Percentiles rank a stretch among this genome's conserved stretches.
Conservation (phyloP, 345 rosid genomes). For the Syzygium jambos region DNA sequence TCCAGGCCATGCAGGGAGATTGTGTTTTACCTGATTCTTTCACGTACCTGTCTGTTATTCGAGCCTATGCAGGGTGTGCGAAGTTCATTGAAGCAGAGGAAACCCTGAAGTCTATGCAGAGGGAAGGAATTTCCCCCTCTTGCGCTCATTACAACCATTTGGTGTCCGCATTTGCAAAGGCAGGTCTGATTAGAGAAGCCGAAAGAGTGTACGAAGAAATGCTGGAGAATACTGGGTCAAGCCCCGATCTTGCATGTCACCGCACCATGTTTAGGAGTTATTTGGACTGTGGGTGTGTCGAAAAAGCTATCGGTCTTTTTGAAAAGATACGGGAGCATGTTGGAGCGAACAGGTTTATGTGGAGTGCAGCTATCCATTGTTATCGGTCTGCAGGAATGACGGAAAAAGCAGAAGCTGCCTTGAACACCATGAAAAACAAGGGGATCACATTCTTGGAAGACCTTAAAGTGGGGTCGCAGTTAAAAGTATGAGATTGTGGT, state of each 20-base stretch:
- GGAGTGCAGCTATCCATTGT: constrained; percentile 50
- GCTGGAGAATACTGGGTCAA: constrained; percentile 18
- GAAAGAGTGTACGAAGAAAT: constrained; percentile 43
- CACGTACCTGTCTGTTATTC: constrained; percentile 47
- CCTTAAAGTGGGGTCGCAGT: constrained; percentile 28
- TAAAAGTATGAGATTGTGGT: background rate
- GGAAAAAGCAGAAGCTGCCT: constrained; percentile 19
- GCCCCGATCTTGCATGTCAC: constrained; percentile 41
- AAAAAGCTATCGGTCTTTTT: constrained; percentile 45
- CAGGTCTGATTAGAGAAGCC: constrained; percentile 51
- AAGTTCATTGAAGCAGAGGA: constrained; percentile 59
- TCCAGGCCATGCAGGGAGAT: constrained; percentile 49
- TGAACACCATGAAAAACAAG: constrained; percentile 18
- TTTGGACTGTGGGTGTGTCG: constrained; percentile 38
- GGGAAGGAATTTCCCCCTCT: constrained; percentile 34
- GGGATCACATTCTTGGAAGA: constrained; percentile 18
- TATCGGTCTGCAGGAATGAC: constrained; percentile 40
- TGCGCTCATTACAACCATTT: constrained; percentile 47
- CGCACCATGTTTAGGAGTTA: constrained; percentile 56
- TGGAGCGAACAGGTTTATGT: constrained; percentile 38
- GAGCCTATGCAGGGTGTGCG: constrained; percentile 39
- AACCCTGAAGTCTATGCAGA: constrained; percentile 35
- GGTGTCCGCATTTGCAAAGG: constrained; percentile 42
- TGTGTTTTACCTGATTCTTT: constrained; percentile 39
- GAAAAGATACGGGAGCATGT: constrained; percentile 34